A percentile compares a stretch with the other conserved stretches of the same genome.
These are phyloP conservation scores for Panus rudis DNA, from an alignment of 768 basidiomycete genomes.

Conservation along the genomic window DNA sequence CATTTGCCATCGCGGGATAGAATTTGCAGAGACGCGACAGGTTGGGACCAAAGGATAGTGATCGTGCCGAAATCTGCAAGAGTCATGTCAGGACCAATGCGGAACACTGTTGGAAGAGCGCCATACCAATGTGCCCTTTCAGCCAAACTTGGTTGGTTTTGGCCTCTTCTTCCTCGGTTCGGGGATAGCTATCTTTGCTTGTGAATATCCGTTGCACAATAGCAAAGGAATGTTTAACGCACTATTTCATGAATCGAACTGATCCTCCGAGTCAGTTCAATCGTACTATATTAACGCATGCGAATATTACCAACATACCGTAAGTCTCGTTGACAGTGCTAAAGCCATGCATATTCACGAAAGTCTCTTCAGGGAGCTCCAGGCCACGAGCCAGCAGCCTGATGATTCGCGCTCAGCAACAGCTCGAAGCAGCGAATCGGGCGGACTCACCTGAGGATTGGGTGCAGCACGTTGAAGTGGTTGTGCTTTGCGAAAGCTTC, in stretches of 20 bases:
- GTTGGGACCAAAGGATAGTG: constrained; percentile 32
- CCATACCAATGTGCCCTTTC: constrained; percentile 30
- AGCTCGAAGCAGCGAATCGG: neutral
- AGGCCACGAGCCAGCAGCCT: constrained; percentile 28
- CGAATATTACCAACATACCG: constrained; percentile 16
- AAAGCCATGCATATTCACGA: constrained; percentile 24
- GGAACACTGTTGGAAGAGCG: neutral
- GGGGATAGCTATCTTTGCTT: constrained; percentile 21
- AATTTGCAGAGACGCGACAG: constrained; percentile 30
- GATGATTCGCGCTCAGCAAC: neutral
- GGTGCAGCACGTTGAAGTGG: constrained; percentile 23
- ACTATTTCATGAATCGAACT: constrained; percentile 70
- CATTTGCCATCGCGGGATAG: constrained; percentile 28
- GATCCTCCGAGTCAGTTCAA: neutral
- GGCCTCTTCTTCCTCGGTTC: constrained; percentile 25
- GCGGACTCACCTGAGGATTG: constrained; percentile 17
- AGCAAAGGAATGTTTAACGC: constrained; percentile 10
- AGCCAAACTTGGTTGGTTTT: constrained; percentile 29
- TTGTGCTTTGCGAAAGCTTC: constrained; percentile 23
- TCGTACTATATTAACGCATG: neutral
- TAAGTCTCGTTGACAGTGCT: constrained; percentile 23
- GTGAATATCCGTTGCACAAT: neutral
- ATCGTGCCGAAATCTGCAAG: constrained; percentile 26
- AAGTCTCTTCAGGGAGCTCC: constrained; percentile 28
- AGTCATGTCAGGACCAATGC: neutral